Percentiles rank a stretch among this genome's conserved stretches.
Conservation (phyloP, 78 protist genomes). For the Protostelium mycophagum region DNA sequence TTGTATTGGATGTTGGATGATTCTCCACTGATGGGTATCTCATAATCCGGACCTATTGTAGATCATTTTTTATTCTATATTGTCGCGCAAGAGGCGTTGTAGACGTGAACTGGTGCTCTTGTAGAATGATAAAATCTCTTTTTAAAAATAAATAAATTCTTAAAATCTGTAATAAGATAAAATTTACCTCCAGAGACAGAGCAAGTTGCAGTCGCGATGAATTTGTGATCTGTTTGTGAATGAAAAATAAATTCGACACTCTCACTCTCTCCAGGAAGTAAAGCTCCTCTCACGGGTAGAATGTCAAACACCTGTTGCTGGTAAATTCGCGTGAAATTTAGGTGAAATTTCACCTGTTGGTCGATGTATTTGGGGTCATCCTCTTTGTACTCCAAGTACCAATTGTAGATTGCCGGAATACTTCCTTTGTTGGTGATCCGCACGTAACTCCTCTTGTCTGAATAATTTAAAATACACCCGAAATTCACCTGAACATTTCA, state of each 20-base stretch:
- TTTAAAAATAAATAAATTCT: too few species aligned
- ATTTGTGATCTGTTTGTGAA: slow-evolving; percentile 15
- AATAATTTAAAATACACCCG: slow-evolving; percentile 37
- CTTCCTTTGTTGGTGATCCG: slow-evolving; percentile 11
- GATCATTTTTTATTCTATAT: not conserved
- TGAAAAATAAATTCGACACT: slow-evolving; percentile 18
- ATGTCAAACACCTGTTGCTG: slow-evolving; percentile 22
- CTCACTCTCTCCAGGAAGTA: slow-evolving; percentile 41
- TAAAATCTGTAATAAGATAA: too few species aligned
- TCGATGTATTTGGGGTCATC: not conserved
- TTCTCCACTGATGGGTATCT: slow-evolving; percentile 28
- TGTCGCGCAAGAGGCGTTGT: too few species aligned
- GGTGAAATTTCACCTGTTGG: not conserved
- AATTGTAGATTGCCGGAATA: slow-evolving; percentile 7
- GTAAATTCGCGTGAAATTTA: not conserved
- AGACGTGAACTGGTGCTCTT: too few species aligned
- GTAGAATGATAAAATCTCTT: too few species aligned
- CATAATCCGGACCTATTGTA: slow-evolving; percentile 37
- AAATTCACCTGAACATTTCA: slow-evolving; percentile 8
- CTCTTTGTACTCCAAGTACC: slow-evolving; percentile 8
- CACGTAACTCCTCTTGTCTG: not conserved
- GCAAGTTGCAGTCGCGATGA: slow-evolving; percentile 23
- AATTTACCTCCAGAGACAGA: slow-evolving; percentile 27
- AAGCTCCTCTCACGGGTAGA: slow-evolving; percentile 30
- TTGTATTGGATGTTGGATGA: slow-evolving; percentile 11